Base-by-base conservation (phyloP, 2,329 filamentous ascomycete genomes). In the Emmonsiellopsis sp. region DNA sequence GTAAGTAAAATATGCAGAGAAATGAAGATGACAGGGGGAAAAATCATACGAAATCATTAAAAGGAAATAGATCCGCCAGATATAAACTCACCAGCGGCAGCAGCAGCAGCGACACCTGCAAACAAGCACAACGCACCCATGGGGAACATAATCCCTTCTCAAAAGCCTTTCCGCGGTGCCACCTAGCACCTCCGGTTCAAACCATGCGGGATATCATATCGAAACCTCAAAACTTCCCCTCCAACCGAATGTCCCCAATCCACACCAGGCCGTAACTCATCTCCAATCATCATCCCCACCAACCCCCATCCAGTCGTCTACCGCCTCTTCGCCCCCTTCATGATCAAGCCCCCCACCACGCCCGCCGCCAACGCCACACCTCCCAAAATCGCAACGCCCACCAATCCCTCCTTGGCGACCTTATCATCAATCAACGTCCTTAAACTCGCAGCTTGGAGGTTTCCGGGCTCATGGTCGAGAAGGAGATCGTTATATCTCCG, bases 331-430 rank as follows among this genome's bases (percentile, higher is more conserved):
- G 86, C 72, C 57, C 89, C 88, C 71, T 83, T 86, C 67, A 97
- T 80, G 58, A 98, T 69, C 64, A 97, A 82, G 11, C 89, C 90
- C 36, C 92, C 93, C 13, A 97, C 84, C 13, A 96, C 84, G n/a
- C 92, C 93, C 2, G 91, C 93, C 2, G 88, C 92, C 57, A 97
- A 85, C 52, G 92, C 91, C 53, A 97, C 81, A 34, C 93, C 92
- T 57, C 92, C 92, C 43, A 97, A 83, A 67, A 98, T 97, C 43
- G 93, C 93, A 54, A 95, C 90, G 44, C 93, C 93, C 75, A 97
- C 81, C 57, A 98, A 71, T 0, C 93, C 93, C 73, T 98, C 93
- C 76, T 86, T 94, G 53, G 90, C 87, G 56, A 98, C 93, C 75
- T 91, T 94, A 67, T 97, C 92, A 70, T 98, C 92, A 64, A 98